A percentile compares a stretch with the other conserved stretches of the same genome.
Conservation (phyloP, 352 stramenopile species). For the Pythium rishiriense region DNA sequence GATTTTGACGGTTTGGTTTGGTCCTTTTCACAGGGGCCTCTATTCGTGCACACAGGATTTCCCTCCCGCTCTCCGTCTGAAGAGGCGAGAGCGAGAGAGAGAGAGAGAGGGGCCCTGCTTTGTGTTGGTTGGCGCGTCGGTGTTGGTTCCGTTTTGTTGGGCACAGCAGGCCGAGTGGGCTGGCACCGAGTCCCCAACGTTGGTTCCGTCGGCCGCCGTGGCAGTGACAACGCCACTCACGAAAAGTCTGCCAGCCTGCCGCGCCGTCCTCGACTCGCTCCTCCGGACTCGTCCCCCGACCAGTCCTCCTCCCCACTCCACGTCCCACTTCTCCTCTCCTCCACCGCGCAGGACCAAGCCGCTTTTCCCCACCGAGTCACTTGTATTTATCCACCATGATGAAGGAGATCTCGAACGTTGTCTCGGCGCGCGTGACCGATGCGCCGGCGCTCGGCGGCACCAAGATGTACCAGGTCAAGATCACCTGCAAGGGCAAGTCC, state of each 20-base stretch:
- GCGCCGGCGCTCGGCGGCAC: slow-evolving; percentile 65
- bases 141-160: slow-evolving; percentile 28
- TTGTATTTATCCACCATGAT: slow-evolving; percentile 37
- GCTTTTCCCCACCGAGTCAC: slow-evolving; percentile 8
- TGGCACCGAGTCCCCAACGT: slow-evolving; percentile 10
- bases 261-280: not conserved
- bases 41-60: slow-evolving; percentile 16
- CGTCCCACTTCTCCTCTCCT: not conserved
- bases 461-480: slow-evolving; percentile 86
- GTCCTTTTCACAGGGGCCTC: slow-evolving; percentile 10
- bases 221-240: slow-evolving; percentile 18
- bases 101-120: slow-evolving; percentile 11
- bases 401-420: slow-evolving; percentile 44
- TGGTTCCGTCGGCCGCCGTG: slow-evolving; percentile 3
- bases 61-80: slow-evolving; percentile 14
- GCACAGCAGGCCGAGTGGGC: not conserved
- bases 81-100: slow-evolving; percentile 15
- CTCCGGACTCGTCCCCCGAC: not conserved
- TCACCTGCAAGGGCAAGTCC: slow-evolving; percentile 72
- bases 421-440: slow-evolving; percentile 59
- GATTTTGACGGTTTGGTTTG: not conserved
- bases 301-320: not conserved
- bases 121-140: slow-evolving; percentile 24
- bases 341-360: slow-evolving; percentile 7
- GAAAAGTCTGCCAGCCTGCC: slow-evolving; percentile 26